Base-by-base conservation (phyloP, 495 filamentous ascomycete genomes). In the Antarctomyces pellizariae region DNA sequence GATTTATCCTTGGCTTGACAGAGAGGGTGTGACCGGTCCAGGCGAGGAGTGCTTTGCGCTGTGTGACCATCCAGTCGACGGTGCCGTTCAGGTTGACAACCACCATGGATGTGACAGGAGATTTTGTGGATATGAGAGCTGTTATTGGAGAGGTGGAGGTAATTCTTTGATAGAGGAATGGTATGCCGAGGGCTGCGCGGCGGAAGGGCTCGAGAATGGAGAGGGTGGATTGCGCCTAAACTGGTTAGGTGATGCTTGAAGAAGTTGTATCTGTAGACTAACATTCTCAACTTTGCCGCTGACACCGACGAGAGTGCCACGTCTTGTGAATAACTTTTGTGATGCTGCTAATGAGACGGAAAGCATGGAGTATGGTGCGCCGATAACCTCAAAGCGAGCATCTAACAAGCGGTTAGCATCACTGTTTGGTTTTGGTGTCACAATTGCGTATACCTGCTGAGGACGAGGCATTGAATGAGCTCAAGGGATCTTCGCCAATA, bases 11-110 rank as follows among this genome's bases (percentile, higher is more conserved):
- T 1, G 86, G 84, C 13, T 59, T 60, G 7, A 86, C 59, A 9
- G 61, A 52, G 13, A 97, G 56, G 2, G 78, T 77, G 43, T 83
- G 71, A 15, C 86, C 86, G n/a, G 80, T 89, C 86, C 86, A 97
- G 29, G 86, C 89, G 7, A 93, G 59, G 30, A 97, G 57, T 5
- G 77, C 79, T 33, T 73, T 67, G 27, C 76, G 57, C 45, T 91
- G 83, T 7, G 75, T 59, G 15, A 97, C 52, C 58, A 84, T 80
- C 86, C 89, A 97, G 53, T 97, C 86, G 32, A 75, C 64, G n/a
- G 79, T 77, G 16, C 86, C 86, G 57, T 97, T 77, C 18, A 97
- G 64, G 39, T 83, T 67, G 10, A 97, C 57, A 10, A 90, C 67
- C 11, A 69, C 67, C 38, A 97, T 82, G 5, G 80, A 83, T 0